Conservation (phyloP, 345 rosid species). For the Lenwebbia sp. region DNA sequence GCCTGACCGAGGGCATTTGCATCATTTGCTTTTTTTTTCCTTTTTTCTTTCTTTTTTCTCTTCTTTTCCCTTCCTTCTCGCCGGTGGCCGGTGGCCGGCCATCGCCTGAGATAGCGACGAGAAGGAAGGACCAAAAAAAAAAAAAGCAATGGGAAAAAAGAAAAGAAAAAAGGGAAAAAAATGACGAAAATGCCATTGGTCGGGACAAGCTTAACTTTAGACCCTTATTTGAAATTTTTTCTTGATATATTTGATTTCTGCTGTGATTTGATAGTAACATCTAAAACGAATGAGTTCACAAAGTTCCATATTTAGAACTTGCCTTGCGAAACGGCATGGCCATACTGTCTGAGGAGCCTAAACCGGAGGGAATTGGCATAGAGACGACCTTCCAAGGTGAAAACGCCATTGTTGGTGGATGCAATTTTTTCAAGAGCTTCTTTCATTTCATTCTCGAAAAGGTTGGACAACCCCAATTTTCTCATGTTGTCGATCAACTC, state of each 20-base stretch:
- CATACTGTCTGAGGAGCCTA: slow-evolving; percentile 32
- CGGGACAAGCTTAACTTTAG: too few species aligned
- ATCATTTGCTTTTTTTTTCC: too few species aligned
- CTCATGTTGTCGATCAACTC: slow-evolving; percentile 22
- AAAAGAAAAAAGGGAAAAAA: too few species aligned
- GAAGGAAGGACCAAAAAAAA: too few species aligned
- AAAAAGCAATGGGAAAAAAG: too few species aligned
- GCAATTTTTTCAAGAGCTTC: slow-evolving; percentile 8
- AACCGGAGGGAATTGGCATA: slow-evolving; percentile 21
- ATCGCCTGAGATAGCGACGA: too few species aligned
- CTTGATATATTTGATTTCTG: neutral
- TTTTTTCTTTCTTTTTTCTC: too few species aligned
- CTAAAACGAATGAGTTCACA: neutral
- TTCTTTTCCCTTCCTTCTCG: too few species aligned
- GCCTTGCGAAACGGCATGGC: slow-evolving; percentile 35
- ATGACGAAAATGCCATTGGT: too few species aligned
- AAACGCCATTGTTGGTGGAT: neutral
- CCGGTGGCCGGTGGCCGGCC: too few species aligned
- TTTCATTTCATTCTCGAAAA: slow-evolving; percentile 23
- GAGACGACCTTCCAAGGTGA: slow-evolving; percentile 7
- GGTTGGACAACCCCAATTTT: slow-evolving; percentile 22
- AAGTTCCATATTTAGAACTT: neutral
- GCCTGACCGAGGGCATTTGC: too few species aligned
- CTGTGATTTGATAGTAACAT: neutral
- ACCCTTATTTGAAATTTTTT: too few species aligned